Evolutionary conservation across 805 yeast species (phyloP), one percentile per base, ranked within the genome.

Genomic region (Maudiozyma serrabonitensis): DNA sequence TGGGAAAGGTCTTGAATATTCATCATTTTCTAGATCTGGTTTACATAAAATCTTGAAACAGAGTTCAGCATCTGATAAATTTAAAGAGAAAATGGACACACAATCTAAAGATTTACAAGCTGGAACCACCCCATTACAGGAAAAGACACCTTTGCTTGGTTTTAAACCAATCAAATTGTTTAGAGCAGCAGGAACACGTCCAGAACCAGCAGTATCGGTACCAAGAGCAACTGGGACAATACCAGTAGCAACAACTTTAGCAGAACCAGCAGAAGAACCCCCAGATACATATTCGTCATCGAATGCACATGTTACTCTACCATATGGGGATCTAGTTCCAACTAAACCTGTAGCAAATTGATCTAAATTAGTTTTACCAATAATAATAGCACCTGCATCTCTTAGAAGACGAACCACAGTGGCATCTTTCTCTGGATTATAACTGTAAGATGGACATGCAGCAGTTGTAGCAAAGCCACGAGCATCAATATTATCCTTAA

Each of bases 331-430:
- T 61, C 99, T 78, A 32, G 88, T 82, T 42, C 99, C 99, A 1
- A 91, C 98, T 51, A 91, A 75, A 38, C 99, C 99, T 2, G 99
- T 93, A 12, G 98, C 98, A 69, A 91, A 91, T 68, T 91, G 99
- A 66, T 91, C 99, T 66, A 91, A 73, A 67, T 91, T 91, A 48
- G 98, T 93, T 67, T 91, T 91, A 52, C 98, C 98, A 45, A 91
- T 73, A 40, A 91, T 78, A 50, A 91, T 86, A 43, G 98, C 98
- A 63, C 99, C 99, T 37, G 87, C 84, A n/a, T 74, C 76, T 66
- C 87, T 79, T 58, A 93, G 73, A n/a, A 82, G 68, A 9, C 70
- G 64, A 13, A 89, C 96, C 6, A 85, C 77, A 16, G 86, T 78
- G 37, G 98, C 80, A 62, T 91, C 97, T 46, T 70, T 70, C 34